Evolutionary conservation across 805 yeast species (phyloP).

Genomic region (Teunomyces atbi): DNA sequence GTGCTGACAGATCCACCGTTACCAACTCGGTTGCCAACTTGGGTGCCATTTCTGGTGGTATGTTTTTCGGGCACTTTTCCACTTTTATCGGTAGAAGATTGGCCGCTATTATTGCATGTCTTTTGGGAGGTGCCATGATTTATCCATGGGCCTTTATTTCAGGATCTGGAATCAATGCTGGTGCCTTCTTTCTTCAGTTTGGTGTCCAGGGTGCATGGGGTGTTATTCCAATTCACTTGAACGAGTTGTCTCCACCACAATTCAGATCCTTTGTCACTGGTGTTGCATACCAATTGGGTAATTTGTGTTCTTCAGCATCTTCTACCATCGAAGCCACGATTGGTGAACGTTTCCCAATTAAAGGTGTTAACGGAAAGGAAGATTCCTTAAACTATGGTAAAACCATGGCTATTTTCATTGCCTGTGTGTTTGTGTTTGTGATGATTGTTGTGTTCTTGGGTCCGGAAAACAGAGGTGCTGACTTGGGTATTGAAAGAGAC

Average conservation of each 20-base stretch:
- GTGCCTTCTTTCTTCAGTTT: constrained; percentile 60
- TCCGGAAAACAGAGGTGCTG: constrained; percentile 49
- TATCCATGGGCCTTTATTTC: constrained; percentile 38
- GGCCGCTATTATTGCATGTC: constrained; percentile 29
- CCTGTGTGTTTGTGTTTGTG: constrained; percentile 56
- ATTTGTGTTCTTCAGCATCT: constrained; percentile 63
- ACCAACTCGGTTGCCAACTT: constrained; percentile 41
- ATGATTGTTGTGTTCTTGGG: constrained; percentile 53
- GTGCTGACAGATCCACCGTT: constrained; percentile 33
- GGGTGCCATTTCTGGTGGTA: constrained; percentile 43
- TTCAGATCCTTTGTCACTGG: constrained; percentile 64
- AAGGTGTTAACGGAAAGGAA: constrained; percentile 7
- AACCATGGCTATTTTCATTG: constrained; percentile 67
- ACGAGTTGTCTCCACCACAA: constrained; percentile 62
- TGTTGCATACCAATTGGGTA: constrained; percentile 65
- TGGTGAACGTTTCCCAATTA: constrained; percentile 49
- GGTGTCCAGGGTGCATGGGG: constrained; percentile 74
- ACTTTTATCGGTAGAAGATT: constrained; percentile 39
- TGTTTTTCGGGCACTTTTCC: constrained; percentile 44
- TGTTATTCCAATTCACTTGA: constrained; percentile 58
- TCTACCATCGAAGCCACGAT: constrained; percentile 67
- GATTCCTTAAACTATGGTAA: constrained; percentile 48
- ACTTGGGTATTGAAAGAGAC: constrained; percentile 16
- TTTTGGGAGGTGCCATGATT: constrained; percentile 39
- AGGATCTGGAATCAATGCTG: constrained; percentile 50